A percentile compares a stretch with the other conserved stretches of the same genome.
These are phyloP conservation scores for Castanopsis chinensis DNA, from an alignment of 306 rosid genomes.

Conservation along the genomic window DNA sequence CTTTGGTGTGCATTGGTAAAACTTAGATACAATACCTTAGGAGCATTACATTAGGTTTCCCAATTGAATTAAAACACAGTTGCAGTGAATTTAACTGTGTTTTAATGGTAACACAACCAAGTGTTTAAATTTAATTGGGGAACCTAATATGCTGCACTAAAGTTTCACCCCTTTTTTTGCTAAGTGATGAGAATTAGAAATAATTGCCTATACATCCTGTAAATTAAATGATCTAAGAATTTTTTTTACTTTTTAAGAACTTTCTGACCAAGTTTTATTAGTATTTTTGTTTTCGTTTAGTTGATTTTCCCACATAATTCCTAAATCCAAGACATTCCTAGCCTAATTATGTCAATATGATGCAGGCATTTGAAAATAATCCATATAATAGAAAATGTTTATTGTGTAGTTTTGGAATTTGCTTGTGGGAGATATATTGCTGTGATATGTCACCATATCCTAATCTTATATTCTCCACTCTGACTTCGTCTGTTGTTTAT, in stretches of 20 bases:
- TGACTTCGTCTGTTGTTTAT: neutral
- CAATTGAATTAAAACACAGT: too few species aligned
- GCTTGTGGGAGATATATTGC: constrained; percentile 20
- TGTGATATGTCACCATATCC: neutral
- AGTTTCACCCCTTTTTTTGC: too few species aligned
- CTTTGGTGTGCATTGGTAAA: too few species aligned
- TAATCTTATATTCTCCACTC: too few species aligned
- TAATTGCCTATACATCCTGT: neutral
- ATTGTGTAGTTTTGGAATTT: constrained; percentile 15
- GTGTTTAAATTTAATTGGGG: too few species aligned
- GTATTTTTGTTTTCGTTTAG: neutral
- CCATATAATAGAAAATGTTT: constrained; percentile 6
- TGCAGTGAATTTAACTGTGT: too few species aligned
- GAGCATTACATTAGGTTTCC: too few species aligned
- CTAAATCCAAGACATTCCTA: too few species aligned
- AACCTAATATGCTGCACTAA: too few species aligned
- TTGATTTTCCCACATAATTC: neutral
- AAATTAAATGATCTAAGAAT: neutral
- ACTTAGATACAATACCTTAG: too few species aligned
- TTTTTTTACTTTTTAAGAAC: neutral
- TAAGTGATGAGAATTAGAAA: neutral
- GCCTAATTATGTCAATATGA: neutral
- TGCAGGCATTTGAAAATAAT: constrained; percentile 4
- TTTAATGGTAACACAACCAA: too few species aligned
- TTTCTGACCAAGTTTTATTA: neutral